Evolutionary conservation across 2,329 filamentous ascomycete species (phyloP), one percentile per base, ranked within the genome.

Genomic region (Scleromitrula shiraiana): DNA sequence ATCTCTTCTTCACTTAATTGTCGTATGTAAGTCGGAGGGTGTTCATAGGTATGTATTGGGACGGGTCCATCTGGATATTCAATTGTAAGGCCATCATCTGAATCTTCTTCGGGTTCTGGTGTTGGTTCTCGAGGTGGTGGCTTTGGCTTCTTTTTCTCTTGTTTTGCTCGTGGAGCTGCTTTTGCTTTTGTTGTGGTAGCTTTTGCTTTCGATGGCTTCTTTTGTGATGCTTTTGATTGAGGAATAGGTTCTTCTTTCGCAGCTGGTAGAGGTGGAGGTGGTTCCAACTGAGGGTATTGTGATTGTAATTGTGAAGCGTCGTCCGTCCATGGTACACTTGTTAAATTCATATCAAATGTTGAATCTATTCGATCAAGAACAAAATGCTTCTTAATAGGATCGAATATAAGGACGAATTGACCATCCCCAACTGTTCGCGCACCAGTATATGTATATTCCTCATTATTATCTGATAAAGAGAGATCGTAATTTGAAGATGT

Each of bases 341-440:
- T 80, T 46, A 95, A 69, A 65, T 95, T 96, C 83, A 95, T 90
- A 60, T 88, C 83, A 67, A 95, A 85, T 32, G 82, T 82, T n/a
- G 82, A 84, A 62, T 88, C 80, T 46, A 96, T 72, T 43, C 80
- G 81, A 68, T 96, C 88, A 46, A 96, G 75, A 23, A 93, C 80
- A 56, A 93, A 93, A 48, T 77, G 83, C 60, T 91, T 80, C 44
- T 79, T 80, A 15, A 74, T 70, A 7, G 83, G 74, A 65, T 95
- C 86, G 62, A 91, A 93, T 50, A 91, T 77, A 43, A 95, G 75
- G 30, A 82, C 76, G 60, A 78, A 82, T 62, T 82, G 74, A 47
- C 69, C 71, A 49, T 76, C 71, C 50, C 74, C 73, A 20, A 71
- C 74, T 46, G 73, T 74, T 44, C 80, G 73, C 2, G 72, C 73